Conservation (phyloP, 2,329 filamentous ascomycete genomes). For the Beauveria sp. region DNA sequence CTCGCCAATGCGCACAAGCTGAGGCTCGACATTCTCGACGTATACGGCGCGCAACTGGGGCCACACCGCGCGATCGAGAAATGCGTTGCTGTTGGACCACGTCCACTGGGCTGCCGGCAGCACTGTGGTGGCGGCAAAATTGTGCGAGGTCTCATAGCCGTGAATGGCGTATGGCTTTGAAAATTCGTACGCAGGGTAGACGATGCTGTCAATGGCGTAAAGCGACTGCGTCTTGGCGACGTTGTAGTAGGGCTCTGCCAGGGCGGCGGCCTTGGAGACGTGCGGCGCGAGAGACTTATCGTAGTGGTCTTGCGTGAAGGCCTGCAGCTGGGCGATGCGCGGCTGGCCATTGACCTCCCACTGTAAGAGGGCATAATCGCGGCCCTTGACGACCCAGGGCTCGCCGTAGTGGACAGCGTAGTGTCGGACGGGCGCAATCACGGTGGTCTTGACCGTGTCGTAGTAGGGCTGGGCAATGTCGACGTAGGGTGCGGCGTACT, state of each 20-base stretch:
- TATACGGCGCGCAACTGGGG: conserved; percentile 76
- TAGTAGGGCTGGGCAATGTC: conserved; percentile 72
- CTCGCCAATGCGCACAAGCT: conserved; percentile 85
- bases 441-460: conserved; percentile 47
- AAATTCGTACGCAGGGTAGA: conserved; percentile 70
- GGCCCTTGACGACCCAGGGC: conserved; percentile 61
- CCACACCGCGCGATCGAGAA: conserved; percentile 72
- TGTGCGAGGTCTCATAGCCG: conserved; percentile 58
- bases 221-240: conserved; percentile 54
- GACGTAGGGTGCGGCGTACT: conserved; percentile 78
- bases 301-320: conserved; percentile 58
- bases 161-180: conserved; percentile 66
- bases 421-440: conserved; percentile 61
- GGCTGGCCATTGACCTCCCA: conserved; percentile 78
- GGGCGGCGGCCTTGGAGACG: conserved; percentile 52
- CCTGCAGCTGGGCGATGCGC: conserved; percentile 58
- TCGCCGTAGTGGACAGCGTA: conserved; percentile 68
- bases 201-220: conserved; percentile 62
- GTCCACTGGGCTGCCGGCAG: conserved; percentile 66
- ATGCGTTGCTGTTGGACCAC: conserved; percentile 60
- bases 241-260: conserved; percentile 65
- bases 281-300: conserved; percentile 65
- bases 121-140: conserved; percentile 60
- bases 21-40: conserved; percentile 87
- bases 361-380: conserved; percentile 58